Evolutionary conservation across 2,329 filamentous ascomycete species (phyloP).

Genomic region (Bimuria novae-zelandiae): DNA sequence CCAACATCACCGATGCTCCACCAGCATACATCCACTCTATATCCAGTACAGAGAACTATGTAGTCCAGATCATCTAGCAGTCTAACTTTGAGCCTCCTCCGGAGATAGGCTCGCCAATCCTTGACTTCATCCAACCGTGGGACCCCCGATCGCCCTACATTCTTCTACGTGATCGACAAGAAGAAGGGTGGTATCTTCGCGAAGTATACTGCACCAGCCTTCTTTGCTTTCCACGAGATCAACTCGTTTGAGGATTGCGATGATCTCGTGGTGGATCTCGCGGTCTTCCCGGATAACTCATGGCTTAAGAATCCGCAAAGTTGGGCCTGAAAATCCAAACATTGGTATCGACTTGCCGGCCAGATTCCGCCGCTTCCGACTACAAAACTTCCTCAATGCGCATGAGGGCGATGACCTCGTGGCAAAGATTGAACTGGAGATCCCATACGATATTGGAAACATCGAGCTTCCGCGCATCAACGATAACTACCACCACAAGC

Average conservation of each 20-base stretch:
- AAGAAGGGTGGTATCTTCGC: constrained; percentile 8
- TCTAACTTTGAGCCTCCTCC: background rate
- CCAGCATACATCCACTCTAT: constrained; percentile 11
- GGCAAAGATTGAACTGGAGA: constrained; percentile 4
- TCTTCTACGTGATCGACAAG: constrained; percentile 14
- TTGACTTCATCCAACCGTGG: constrained; percentile 11
- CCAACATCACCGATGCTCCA: constrained; percentile 12
- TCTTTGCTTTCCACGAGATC: constrained; percentile 16
- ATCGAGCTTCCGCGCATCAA: constrained; percentile 15
- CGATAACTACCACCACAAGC: constrained; percentile 5
- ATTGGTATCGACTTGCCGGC: background rate
- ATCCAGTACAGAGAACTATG: constrained; percentile 11
- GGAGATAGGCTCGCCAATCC: background rate
- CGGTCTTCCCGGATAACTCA: background rate
- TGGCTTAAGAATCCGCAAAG: constrained; percentile 7
- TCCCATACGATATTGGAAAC: constrained; percentile 4
- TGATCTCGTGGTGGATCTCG: constrained; percentile 11
- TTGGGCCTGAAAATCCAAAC: background rate
- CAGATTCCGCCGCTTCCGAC: constrained; percentile 6
- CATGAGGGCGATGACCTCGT: background rate
- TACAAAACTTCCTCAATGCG: background rate
- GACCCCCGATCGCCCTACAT: constrained; percentile 1
- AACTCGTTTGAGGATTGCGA: constrained; percentile 13
- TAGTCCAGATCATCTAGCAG: constrained; percentile 12
- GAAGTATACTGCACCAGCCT: constrained; percentile 8